A percentile compares a stretch with the other conserved stretches of the same genome.
Evolutionary conservation across 2,329 filamentous ascomycete species (phyloP).

Genomic region (Penicillium occitanis): DNA sequence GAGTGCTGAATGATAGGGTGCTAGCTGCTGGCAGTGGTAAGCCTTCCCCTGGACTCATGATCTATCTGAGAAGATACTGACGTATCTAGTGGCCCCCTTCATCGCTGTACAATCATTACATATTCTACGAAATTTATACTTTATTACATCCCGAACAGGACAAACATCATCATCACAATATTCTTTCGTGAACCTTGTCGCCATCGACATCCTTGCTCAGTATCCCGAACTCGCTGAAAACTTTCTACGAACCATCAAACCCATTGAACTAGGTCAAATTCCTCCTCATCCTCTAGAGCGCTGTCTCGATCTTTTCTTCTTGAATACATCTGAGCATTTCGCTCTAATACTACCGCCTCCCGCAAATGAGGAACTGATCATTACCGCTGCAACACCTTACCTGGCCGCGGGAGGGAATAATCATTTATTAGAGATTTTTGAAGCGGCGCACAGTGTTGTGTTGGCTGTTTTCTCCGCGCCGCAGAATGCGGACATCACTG

Average conservation of each 20-base stretch:
- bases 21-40: constrained; percentile 56
- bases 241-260: constrained; percentile 66
- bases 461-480: constrained; percentile 79
- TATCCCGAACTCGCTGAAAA: constrained; percentile 64
- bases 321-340: constrained; percentile 83
- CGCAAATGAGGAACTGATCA: constrained; percentile 69
- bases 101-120: constrained; percentile 71
- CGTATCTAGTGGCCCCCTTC: constrained; percentile 55
- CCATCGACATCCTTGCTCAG: constrained; percentile 77
- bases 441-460: constrained; percentile 80
- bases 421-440: constrained; percentile 70
- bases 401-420: constrained; percentile 61
- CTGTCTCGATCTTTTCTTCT: constrained; percentile 80
- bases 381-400: constrained; percentile 73
- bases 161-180: constrained; percentile 78
- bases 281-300: constrained; percentile 66
- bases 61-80: constrained; percentile 11
- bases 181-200: constrained; percentile 76
- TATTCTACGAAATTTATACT: constrained; percentile 74
- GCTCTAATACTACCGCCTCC: constrained; percentile 66
- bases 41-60: constrained; percentile 23
- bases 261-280: constrained; percentile 55
- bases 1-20: constrained; percentile 58
- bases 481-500: constrained; percentile 69
- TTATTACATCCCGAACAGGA: constrained; percentile 73